Percentiles rank a stretch among this genome's conserved stretches.
Evolutionary conservation across 495 filamentous ascomycete genomes (phyloP).

Genomic region (Astrocystis sublimbata): DNA sequence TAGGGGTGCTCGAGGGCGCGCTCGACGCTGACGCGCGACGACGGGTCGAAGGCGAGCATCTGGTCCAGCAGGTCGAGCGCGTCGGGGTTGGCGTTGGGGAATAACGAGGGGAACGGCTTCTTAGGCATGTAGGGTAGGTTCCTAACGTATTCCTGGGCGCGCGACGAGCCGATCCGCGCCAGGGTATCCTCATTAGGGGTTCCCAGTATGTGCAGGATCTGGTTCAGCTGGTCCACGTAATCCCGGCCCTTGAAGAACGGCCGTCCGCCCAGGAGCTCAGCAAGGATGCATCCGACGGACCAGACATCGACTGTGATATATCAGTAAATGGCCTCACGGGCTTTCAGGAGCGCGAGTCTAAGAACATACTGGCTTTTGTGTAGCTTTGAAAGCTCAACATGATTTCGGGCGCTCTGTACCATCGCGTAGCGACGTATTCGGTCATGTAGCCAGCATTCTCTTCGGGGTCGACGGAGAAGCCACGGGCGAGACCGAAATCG

Average conservation of each 20-base stretch:
- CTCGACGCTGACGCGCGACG: conserved; percentile 87
- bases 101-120: conserved; percentile 80
- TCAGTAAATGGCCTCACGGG: conserved; percentile 2
- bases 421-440: conserved; percentile 96
- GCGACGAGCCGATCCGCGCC: conserved; percentile 88
- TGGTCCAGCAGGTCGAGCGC: conserved; percentile 91
- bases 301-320: conserved; percentile 83
- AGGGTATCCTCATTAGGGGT: conserved; percentile 96
- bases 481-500: conserved; percentile 94
- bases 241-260: conserved; percentile 99
- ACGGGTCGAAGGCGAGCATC: conserved; percentile 97
- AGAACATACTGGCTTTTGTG: conserved; percentile 91
- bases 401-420: conserved; percentile 98
- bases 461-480: conserved; percentile 94
- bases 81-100: conserved; percentile 94
- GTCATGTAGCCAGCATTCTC: conserved; percentile 99
- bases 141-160: conserved; percentile 97
- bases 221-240: conserved; percentile 98
- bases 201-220: conserved; percentile 96
- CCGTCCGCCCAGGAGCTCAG: conserved; percentile 91
- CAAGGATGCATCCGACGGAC: conserved; percentile 98
- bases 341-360: neutral
- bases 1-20: conserved; percentile 94
- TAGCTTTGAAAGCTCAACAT: conserved; percentile 99
- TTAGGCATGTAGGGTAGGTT: conserved; percentile 97